phyloP scores from a whole-genome alignment of 495 filamentous ascomycete species.

The Podospora conica region DNA sequence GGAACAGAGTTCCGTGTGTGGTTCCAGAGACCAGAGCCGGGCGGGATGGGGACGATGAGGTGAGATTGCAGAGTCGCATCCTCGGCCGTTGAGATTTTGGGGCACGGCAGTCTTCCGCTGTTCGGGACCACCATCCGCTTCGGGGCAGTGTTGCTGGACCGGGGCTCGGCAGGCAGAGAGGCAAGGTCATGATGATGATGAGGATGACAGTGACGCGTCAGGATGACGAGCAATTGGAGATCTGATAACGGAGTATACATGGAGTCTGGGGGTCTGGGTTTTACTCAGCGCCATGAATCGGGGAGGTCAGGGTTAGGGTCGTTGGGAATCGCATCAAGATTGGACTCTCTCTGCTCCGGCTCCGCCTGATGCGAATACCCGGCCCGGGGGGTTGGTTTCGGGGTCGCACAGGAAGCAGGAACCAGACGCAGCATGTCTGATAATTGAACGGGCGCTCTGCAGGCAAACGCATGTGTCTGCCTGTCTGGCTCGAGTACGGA shows the following conservation, averaged over 20 bases:
- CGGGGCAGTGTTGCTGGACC: background rate
- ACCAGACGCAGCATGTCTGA: background rate
- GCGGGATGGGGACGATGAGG: background rate
- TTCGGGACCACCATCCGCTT: background rate
- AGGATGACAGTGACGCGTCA: background rate
- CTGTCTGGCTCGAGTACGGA: background rate
- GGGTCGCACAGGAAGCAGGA: background rate
- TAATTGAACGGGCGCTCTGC: no score
- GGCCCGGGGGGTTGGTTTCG: background rate
- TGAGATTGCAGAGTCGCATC: conserved; percentile 15
- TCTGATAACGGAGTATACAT: background rate
- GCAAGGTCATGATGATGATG: background rate
- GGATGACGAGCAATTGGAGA: background rate
- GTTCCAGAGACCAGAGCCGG: background rate
- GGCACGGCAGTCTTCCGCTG: background rate
- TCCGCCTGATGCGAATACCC: background rate
- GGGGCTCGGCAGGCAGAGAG: background rate
- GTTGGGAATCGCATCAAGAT: background rate
- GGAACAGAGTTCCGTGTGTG: background rate
- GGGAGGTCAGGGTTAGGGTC: background rate
- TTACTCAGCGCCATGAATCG: background rate
- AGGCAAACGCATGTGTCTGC: background rate
- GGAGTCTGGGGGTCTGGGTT: background rate
- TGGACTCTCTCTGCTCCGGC: background rate
- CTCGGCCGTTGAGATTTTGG: background rate